These are phyloP conservation scores for Cornus florida DNA, from an alignment of 148 eudicot species.

Conservation along the genomic window DNA sequence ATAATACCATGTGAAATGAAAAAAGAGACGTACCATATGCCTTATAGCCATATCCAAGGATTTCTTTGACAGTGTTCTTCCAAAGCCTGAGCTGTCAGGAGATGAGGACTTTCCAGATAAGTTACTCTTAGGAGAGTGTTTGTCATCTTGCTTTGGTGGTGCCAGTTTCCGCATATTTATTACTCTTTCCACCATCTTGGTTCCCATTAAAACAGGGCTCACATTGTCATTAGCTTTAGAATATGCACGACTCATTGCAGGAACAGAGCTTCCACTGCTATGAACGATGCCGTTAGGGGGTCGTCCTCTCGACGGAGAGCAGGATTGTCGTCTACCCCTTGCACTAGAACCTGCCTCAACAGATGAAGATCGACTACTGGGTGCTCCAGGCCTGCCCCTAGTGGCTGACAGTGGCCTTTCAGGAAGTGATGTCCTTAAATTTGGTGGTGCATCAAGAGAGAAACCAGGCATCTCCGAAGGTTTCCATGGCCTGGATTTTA, in stretches of 20 bases:
- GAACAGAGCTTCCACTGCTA: constrained; percentile 15
- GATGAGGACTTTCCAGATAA: constrained; percentile 65
- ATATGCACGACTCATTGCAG: constrained; percentile 32
- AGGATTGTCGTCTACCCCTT: constrained; percentile 26
- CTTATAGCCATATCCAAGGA: constrained; percentile 95
- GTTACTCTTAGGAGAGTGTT: constrained; percentile 32
- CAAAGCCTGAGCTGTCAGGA: constrained; percentile 79
- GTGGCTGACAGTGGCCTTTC: constrained; percentile 47
- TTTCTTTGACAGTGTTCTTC: constrained; percentile 78
- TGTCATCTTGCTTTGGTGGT: constrained; percentile 48
- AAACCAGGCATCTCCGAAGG: constrained; percentile 22
- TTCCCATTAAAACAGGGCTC: constrained; percentile 51
- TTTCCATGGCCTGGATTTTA: constrained; percentile 35
- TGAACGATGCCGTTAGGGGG: constrained; percentile 9
- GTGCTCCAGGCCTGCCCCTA: constrained; percentile 27
- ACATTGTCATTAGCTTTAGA: constrained; percentile 33
- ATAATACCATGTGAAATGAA: background rate
- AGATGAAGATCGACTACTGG: constrained; percentile 16
- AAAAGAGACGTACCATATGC: constrained; percentile 56
- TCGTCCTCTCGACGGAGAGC: constrained; percentile 31
- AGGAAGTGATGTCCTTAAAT: constrained; percentile 22
- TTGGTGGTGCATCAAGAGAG: constrained; percentile 19
- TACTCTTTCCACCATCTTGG: constrained; percentile 64
- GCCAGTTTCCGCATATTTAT: constrained; percentile 62
- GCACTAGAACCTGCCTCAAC: constrained; percentile 15